phyloP scores from a whole-genome alignment of 495 filamentous ascomycete genomes.

The Zalerion maritima region DNA sequence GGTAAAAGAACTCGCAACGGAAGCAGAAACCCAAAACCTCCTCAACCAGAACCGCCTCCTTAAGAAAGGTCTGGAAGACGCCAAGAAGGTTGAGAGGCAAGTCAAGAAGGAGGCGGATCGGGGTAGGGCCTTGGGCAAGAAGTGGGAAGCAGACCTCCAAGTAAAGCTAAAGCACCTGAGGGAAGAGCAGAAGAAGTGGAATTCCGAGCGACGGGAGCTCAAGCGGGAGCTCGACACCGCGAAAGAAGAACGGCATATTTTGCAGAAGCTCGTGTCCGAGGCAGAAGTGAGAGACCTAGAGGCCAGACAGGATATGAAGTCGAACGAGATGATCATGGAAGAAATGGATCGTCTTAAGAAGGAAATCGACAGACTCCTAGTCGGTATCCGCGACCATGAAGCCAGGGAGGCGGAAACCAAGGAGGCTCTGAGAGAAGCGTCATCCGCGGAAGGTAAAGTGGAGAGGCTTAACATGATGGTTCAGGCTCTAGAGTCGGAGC shows the following conservation, averaged over 20 bases:
- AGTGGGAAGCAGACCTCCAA: slow-evolving; percentile 52
- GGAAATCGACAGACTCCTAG: slow-evolving; percentile 42
- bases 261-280: slow-evolving; percentile 43
- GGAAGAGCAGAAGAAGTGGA: slow-evolving; percentile 57
- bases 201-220: slow-evolving; percentile 33
- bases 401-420: slow-evolving; percentile 40
- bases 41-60: slow-evolving; percentile 59
- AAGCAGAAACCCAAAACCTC: slow-evolving; percentile 62
- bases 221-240: slow-evolving; percentile 36
- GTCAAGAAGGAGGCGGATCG: slow-evolving; percentile 50
- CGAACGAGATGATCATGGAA: slow-evolving; percentile 41
- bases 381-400: slow-evolving; percentile 41
- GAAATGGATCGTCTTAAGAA: slow-evolving; percentile 42
- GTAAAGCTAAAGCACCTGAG: slow-evolving; percentile 42
- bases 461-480: slow-evolving; percentile 36
- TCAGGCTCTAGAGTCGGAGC: slow-evolving; percentile 35
- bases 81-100: slow-evolving; percentile 45
- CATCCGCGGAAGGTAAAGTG: slow-evolving; percentile 34
- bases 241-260: slow-evolving; percentile 34
- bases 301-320: slow-evolving; percentile 42
- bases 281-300: slow-evolving; percentile 45
- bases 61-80: slow-evolving; percentile 49
- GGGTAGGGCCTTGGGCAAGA: slow-evolving; percentile 49
- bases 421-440: slow-evolving; percentile 32
- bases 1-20: slow-evolving; percentile 50